These are phyloP conservation scores for Flaveria sonorensis DNA, from an alignment of 129 eudicot genomes.

Conservation along the genomic window DNA sequence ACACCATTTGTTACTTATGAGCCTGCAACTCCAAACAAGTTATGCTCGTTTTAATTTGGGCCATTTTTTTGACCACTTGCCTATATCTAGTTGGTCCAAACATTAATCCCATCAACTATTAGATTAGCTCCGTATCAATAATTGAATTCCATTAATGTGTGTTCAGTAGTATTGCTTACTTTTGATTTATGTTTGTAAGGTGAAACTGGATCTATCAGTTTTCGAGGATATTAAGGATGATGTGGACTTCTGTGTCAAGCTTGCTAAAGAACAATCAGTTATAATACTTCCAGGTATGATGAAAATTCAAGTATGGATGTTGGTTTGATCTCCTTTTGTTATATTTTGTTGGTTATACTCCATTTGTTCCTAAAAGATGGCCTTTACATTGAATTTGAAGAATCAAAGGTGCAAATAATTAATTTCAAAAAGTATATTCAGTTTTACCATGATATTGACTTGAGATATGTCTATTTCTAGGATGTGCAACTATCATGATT, in stretches of 20 bases:
- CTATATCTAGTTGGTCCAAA: no score
- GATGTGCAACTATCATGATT: not conserved
- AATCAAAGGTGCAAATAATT: no score
- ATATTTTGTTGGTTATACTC: not conserved
- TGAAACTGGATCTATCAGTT: slow-evolving; percentile 56
- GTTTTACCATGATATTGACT: no score
- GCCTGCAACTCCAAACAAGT: no score
- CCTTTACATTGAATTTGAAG: no score
- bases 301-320: not conserved
- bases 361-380: no score
- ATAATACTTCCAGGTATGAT: slow-evolving; percentile 76
- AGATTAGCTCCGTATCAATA: no score
- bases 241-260: slow-evolving; percentile 70
- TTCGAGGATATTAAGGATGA: slow-evolving; percentile 78
- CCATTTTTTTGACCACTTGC: not conserved
- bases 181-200: slow-evolving; percentile 44
- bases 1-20: no score
- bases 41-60: not conserved
- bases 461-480: not conserved
- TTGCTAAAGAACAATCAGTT: slow-evolving; percentile 79
- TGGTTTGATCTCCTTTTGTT: not conserved
- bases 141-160: not conserved
- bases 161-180: not conserved
- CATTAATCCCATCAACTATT: no score
- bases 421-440: no score